Percentiles rank a stretch among this genome's conserved stretches.
Evolutionary conservation across 2,329 filamentous ascomycete species (phyloP).

Genomic region (Claviceps sp.): DNA sequence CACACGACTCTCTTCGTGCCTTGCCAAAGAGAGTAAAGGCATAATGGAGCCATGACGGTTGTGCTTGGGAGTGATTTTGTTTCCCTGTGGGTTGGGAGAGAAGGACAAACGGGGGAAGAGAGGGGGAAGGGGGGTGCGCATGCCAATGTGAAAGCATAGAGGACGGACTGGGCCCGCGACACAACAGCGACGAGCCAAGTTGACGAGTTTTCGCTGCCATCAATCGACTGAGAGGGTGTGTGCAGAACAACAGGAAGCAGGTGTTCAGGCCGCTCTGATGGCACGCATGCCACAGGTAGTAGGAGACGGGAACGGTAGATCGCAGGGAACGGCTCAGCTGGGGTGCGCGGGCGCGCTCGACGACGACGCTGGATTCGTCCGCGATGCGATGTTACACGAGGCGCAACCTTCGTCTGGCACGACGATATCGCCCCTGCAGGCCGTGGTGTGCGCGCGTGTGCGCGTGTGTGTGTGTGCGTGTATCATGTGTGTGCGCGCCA

Average conservation of each 20-base stretch:
- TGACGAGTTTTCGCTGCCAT: neutral
- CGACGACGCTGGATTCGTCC: conserved; percentile 3
- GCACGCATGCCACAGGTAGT: neutral
- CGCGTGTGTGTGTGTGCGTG: no score
- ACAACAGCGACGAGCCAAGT: neutral
- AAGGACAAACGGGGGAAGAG: conserved; percentile 4
- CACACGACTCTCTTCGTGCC: conserved; percentile 17
- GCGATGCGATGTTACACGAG: conserved; percentile 7
- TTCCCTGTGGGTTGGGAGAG: conserved; percentile 8
- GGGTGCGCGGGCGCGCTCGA: conserved; percentile 2
- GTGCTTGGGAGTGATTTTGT: conserved; percentile 6
- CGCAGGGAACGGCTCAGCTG: neutral
- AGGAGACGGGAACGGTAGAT: neutral
- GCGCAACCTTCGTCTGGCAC: conserved; percentile 5
- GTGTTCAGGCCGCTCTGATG: neutral
- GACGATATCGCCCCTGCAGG: neutral
- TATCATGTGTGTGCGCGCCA: no score
- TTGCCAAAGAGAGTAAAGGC: conserved; percentile 13
- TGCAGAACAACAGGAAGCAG: neutral
- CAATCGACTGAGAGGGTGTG: neutral
- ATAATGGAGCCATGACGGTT: conserved; percentile 7
- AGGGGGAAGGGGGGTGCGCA: neutral
- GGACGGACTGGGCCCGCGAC: neutral
- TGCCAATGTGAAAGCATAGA: neutral
- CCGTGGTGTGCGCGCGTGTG: neutral